Evolutionary conservation across 495 filamentous ascomycete genomes (phyloP).

Genomic region (Annulohypoxylon moriforme): DNA sequence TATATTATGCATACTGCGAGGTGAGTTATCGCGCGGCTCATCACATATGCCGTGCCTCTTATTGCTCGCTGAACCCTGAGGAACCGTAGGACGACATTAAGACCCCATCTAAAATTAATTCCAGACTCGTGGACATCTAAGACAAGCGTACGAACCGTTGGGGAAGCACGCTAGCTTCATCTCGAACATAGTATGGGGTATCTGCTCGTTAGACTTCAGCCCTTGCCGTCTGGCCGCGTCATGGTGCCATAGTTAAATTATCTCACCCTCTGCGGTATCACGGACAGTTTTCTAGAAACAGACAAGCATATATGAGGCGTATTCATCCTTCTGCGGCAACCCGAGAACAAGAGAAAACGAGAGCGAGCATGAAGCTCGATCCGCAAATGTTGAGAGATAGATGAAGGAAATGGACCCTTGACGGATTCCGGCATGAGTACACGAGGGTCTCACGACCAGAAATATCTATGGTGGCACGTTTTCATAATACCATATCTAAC

Average conservation of each 20-base stretch:
- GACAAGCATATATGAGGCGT: background rate
- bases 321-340: background rate
- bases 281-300: background rate
- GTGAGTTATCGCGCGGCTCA: constrained; percentile 6
- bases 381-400: background rate
- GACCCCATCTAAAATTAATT: background rate
- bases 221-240: background rate
- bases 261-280: background rate
- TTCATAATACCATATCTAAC: background rate
- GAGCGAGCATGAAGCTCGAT: background rate
- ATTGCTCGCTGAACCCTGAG: background rate
- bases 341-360: background rate
- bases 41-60: constrained; percentile 6
- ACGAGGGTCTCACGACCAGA: background rate
- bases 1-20: background rate
- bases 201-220: background rate
- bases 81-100: background rate
- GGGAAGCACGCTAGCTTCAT: background rate
- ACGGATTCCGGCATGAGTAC: background rate
- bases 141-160: constrained; percentile 7
- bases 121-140: background rate
- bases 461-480: background rate
- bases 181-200: background rate
- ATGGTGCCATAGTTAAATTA: background rate
- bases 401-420: background rate